Evolutionary conservation across 768 basidiomycete genomes (phyloP).

Genomic region (Lenzites betulinus): DNA sequence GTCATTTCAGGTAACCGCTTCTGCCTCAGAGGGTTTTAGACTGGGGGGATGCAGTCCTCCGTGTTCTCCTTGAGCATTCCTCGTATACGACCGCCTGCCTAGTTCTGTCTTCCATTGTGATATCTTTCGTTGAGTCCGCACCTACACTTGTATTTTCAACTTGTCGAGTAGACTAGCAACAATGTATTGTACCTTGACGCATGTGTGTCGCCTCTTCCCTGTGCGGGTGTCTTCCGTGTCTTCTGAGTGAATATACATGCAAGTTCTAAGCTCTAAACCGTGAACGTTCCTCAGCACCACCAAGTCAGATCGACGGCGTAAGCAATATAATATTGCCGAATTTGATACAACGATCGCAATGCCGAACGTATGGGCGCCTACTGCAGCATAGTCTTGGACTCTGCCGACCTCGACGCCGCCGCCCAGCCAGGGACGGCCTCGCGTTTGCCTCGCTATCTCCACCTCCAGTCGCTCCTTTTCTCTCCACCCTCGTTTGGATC

Average conservation of each 20-base stretch:
- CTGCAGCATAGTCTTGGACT: not conserved
- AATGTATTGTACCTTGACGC: conserved; percentile 16
- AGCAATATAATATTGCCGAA: not conserved
- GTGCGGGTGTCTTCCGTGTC: no score
- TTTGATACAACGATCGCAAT: not conserved
- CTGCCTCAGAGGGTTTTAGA: not conserved
- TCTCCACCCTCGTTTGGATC: not conserved
- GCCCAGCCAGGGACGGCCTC: conserved; percentile 6
- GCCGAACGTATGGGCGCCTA: not conserved
- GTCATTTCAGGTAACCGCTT: conserved; percentile 10
- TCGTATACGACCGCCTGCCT: not conserved
- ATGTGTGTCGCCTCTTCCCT: not conserved
- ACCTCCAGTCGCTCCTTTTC: conserved; percentile 7
- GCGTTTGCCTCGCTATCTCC: conserved; percentile 16
- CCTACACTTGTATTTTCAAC: conserved; percentile 12
- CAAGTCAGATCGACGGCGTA: not conserved
- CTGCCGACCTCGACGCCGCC: conserved; percentile 1
- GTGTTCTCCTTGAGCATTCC: conserved; percentile 3
- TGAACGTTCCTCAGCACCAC: no score
- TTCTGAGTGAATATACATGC: not conserved
- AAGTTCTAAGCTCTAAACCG: no score
- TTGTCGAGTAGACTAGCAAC: conserved; percentile 17
- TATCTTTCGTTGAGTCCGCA: not conserved
- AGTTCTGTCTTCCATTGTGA: conserved; percentile 2
- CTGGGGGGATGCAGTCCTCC: not conserved